A percentile compares a stretch with the other conserved stretches of the same genome.
These are phyloP conservation scores for Gyromitra esculenta DNA, from an alignment of 2,329 filamentous ascomycete species.

Conservation along the genomic window DNA sequence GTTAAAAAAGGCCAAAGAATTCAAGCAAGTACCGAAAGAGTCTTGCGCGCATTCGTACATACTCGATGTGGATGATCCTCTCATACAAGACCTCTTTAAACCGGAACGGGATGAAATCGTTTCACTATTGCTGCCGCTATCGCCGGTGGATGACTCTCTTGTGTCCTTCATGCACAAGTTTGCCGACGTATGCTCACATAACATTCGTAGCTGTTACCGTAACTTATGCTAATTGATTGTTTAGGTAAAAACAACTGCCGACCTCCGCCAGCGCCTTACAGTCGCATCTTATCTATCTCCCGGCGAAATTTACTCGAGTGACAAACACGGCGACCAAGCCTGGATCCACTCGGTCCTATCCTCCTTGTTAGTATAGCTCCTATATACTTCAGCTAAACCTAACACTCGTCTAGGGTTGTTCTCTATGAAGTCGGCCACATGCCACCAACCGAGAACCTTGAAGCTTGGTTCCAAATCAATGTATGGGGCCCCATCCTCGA, in stretches of 20 bases:
- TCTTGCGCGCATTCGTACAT: slow-evolving; percentile 34
- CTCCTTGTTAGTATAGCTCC: slow-evolving; percentile 26
- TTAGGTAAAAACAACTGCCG: slow-evolving; percentile 25
- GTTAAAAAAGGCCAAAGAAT: slow-evolving; percentile 6
- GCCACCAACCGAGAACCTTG: slow-evolving; percentile 25
- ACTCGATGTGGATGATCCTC: slow-evolving; percentile 24
- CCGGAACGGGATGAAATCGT: slow-evolving; percentile 29
- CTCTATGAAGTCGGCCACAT: slow-evolving; percentile 34
- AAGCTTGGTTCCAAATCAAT: slow-evolving; percentile 43
- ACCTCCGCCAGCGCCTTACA: slow-evolving; percentile 25
- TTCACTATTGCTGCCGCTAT: slow-evolving; percentile 18
- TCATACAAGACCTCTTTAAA: slow-evolving; percentile 14
- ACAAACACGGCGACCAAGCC: slow-evolving; percentile 35
- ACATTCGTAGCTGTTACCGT: not conserved
- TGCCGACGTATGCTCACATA: slow-evolving; percentile 17
- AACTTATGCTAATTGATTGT: not conserved
- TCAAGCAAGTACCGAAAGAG: slow-evolving; percentile 29
- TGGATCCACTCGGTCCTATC: slow-evolving; percentile 24
- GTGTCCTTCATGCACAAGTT: slow-evolving; percentile 36
- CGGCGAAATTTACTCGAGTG: slow-evolving; percentile 23
- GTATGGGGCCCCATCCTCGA: slow-evolving; percentile 39
- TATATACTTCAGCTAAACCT: not conserved
- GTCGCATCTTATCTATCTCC: slow-evolving; percentile 7
- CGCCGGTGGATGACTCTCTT: slow-evolving; percentile 9
- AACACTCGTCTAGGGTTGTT: slow-evolving; percentile 12